These are phyloP conservation scores for Tuber borchii DNA, from an alignment of 495 filamentous ascomycete species.

Conservation along the genomic window DNA sequence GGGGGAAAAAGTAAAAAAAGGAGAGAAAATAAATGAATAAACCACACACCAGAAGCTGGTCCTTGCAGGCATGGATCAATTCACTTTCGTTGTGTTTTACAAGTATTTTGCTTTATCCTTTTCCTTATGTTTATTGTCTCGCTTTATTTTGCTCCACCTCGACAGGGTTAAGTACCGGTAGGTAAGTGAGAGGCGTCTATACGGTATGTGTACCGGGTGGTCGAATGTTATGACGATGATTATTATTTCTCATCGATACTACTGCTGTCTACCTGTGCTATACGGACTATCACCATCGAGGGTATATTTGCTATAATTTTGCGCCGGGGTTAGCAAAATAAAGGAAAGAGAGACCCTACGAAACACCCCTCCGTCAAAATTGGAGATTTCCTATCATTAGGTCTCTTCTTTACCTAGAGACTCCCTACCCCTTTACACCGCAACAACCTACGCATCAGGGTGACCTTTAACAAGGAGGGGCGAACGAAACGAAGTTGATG, in stretches of 20 bases:
- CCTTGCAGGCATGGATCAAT: conserved; percentile 18
- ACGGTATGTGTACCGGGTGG: background rate
- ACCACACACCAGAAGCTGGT: conserved; percentile 23
- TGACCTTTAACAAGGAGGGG: background rate
- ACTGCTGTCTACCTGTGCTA: background rate
- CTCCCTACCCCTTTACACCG: background rate
- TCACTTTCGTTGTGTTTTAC: background rate
- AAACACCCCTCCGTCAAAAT: background rate
- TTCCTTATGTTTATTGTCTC: background rate
- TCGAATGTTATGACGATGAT: background rate
- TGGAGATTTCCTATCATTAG: background rate
- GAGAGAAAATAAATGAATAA: conserved; percentile 14
- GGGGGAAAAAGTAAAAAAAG: conserved; percentile 13
- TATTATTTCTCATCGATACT: background rate
- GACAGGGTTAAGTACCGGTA: background rate
- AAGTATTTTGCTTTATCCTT: background rate
- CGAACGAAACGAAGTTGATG: background rate
- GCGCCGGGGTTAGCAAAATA: background rate
- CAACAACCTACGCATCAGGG: background rate
- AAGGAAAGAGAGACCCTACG: background rate
- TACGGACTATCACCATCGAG: background rate
- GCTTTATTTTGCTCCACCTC: background rate
- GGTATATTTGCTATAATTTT: background rate
- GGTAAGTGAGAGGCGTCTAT: background rate
- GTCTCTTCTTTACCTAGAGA: background rate